Conservation (phyloP, 169 alveolate species). For the Theileria parva region DNA sequence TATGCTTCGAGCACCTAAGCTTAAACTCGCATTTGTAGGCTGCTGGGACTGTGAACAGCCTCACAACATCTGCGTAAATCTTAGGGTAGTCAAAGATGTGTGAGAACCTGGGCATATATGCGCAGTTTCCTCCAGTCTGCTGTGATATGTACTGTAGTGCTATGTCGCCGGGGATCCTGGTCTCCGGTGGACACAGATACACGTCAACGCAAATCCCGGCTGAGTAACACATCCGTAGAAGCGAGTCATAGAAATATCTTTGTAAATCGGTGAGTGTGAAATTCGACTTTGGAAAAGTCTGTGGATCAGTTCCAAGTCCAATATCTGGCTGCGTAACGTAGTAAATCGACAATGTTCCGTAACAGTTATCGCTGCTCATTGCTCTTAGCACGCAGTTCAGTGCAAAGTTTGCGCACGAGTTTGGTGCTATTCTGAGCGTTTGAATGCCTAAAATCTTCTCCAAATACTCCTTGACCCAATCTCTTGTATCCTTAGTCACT, state of each 20-base stretch:
- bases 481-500: conserved; percentile 7
- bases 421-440: conserved; percentile 44
- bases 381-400: conserved; percentile 64
- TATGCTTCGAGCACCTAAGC: conserved; percentile 62
- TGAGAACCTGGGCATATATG: conserved; percentile 40
- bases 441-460: conserved; percentile 48
- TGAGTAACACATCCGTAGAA: conserved; percentile 45
- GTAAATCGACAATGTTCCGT: conserved; percentile 72
- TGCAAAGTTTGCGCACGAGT: conserved; percentile 72
- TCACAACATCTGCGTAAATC: conserved; percentile 14
- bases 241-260: conserved; percentile 42
- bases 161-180: conserved; percentile 51
- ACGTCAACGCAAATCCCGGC: conserved; percentile 55
- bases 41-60: conserved; percentile 43
- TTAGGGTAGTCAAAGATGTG: conserved; percentile 8
- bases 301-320: conserved; percentile 63
- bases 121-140: conserved; percentile 68
- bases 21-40: conserved; percentile 76
- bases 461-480: conserved; percentile 46
- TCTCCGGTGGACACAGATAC: conserved; percentile 43
- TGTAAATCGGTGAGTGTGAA: conserved; percentile 37
- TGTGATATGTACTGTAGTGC: conserved; percentile 29
- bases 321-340: conserved; percentile 71
- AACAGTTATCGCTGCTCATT: conserved; percentile 56
- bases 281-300: conserved; percentile 5